These are phyloP conservation scores for Biscogniauxia sp. DNA, from an alignment of 2,329 filamentous ascomycete species.

Conservation along the genomic window DNA sequence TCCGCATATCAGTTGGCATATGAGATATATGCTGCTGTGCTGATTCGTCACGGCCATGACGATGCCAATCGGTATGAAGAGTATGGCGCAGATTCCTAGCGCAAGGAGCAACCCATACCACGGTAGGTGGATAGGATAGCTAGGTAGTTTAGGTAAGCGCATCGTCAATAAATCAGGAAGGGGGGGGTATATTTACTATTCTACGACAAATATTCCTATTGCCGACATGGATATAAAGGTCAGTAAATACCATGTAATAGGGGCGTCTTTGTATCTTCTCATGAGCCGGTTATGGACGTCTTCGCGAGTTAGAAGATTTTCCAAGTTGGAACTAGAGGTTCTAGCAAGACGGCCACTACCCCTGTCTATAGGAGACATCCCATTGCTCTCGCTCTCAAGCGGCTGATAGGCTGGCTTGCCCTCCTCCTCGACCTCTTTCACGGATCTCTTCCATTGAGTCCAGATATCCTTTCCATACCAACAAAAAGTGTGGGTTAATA, in stretches of 20 bases:
- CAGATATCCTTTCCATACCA: constrained; percentile 85
- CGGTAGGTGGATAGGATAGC: constrained; percentile 76
- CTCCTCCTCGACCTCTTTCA: constrained; percentile 59
- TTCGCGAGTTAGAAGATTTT: constrained; percentile 65
- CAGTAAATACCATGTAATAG: constrained; percentile 74
- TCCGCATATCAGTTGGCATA: constrained; percentile 82
- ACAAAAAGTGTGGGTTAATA: constrained; percentile 77
- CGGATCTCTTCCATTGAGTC: constrained; percentile 69
- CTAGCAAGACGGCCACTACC: constrained; percentile 13
- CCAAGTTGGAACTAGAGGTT: constrained; percentile 40
- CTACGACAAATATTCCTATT: constrained; percentile 79
- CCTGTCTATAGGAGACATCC: constrained; percentile 21
- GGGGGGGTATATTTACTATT: constrained; percentile 59
- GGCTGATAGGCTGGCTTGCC: constrained; percentile 53
- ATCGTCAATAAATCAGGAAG: neutral
- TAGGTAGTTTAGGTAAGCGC: constrained; percentile 33
- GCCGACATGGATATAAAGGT: constrained; percentile 75
- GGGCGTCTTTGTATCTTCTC: constrained; percentile 78
- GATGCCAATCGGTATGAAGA: constrained; percentile 89
- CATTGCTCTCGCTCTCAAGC: constrained; percentile 31
- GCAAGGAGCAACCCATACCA: constrained; percentile 85
- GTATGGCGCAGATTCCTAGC: constrained; percentile 71
- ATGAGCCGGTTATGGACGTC: constrained; percentile 85
- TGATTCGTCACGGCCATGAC: constrained; percentile 93
- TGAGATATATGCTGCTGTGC: constrained; percentile 81